Percentiles rank a stretch among this genome's conserved stretches.
Conservation (phyloP, 129 eudicot species). For the Solidago caesia region DNA sequence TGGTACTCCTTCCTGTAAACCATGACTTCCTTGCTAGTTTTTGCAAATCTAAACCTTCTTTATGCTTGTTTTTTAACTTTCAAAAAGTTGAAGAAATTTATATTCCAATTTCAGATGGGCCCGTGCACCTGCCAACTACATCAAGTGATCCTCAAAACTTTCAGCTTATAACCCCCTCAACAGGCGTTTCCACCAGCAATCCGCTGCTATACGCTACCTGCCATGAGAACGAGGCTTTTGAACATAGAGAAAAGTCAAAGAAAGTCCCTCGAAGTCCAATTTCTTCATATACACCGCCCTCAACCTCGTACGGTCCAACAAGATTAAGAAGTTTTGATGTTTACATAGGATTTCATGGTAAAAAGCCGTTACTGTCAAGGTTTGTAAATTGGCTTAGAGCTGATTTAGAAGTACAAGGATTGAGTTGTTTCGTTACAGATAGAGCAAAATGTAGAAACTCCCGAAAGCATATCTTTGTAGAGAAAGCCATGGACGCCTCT, state of each 20-base stretch:
- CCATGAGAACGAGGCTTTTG: conserved; percentile 44
- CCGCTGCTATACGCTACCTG: conserved; percentile 35
- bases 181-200: conserved; percentile 44
- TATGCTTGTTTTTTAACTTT: conserved; percentile 6
- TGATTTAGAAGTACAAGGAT: conserved; percentile 87
- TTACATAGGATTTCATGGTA: conserved; percentile 91
- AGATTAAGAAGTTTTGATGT: conserved; percentile 89
- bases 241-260: conserved; percentile 48
- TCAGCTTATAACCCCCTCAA: conserved; percentile 60
- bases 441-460: conserved; percentile 73
- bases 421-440: conserved; percentile 89
- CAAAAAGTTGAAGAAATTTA: conserved; percentile 15
- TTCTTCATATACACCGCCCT: conserved; percentile 46
- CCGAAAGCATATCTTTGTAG: conserved; percentile 65
- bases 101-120: conserved; percentile 35
- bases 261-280: conserved; percentile 52
- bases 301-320: conserved; percentile 61
- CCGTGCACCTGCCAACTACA: conserved; percentile 37
- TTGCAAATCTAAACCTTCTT: background rate
- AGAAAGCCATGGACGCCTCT: conserved; percentile 89
- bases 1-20: conserved; percentile 22
- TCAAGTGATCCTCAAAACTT: conserved; percentile 52
- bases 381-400: conserved; percentile 94
- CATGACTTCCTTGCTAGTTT: conserved; percentile 16
- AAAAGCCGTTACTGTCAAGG: conserved; percentile 69